phyloP scores from a whole-genome alignment of 257 asterid genomes.

The Petrea volubilis region DNA sequence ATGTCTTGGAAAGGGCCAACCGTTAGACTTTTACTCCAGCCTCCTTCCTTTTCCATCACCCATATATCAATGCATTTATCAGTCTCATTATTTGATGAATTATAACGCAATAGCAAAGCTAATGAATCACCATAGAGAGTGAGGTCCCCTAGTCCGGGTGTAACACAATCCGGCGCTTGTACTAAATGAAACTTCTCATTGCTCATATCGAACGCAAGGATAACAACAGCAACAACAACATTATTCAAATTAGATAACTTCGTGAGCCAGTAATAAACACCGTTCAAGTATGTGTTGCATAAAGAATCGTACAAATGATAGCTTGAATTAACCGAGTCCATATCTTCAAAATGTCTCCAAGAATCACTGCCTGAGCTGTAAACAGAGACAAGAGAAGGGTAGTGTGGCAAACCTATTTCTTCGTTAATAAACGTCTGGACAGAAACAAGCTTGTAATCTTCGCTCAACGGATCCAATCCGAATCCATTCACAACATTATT shows the following conservation, averaged over 20 bases:
- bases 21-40: too few species aligned
- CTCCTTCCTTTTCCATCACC: too few species aligned
- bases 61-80: too few species aligned
- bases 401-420: constrained; percentile 16
- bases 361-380: constrained; percentile 41
- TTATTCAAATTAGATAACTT: constrained; percentile 23
- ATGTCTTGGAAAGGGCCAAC: constrained; percentile 40
- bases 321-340: constrained; percentile 27
- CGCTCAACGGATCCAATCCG: constrained; percentile 38
- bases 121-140: too few species aligned
- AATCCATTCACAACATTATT: constrained; percentile 39
- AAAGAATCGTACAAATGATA: constrained; percentile 22
- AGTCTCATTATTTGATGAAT: too few species aligned
- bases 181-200: too few species aligned
- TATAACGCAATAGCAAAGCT: too few species aligned
- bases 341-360: constrained; percentile 44
- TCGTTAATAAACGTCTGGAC: constrained; percentile 36
- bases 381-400: constrained; percentile 32
- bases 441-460: constrained; percentile 42
- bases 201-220: constrained; percentile 42
- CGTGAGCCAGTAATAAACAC: constrained; percentile 48
- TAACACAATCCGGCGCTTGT: too few species aligned
- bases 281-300: constrained; percentile 45
- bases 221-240: constrained; percentile 18
- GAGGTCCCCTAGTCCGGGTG: too few species aligned